Evolutionary conservation across 192 early-diverging fungal species (phyloP).

Genomic region (Coemansia sp.): DNA sequence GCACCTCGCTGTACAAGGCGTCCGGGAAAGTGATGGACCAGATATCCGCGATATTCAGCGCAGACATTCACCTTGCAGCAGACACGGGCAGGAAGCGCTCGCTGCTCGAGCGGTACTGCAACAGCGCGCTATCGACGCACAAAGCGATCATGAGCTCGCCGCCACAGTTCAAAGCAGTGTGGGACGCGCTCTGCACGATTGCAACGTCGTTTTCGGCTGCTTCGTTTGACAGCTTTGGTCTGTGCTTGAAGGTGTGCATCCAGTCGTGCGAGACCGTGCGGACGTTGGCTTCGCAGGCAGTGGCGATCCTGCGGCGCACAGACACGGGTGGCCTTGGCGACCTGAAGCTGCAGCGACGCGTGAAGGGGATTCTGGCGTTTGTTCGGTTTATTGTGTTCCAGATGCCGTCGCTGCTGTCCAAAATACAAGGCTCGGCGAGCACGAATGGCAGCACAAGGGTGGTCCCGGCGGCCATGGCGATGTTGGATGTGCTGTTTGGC

Average conservation of each 20-base stretch:
- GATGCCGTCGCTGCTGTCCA: slow-evolving; percentile 21
- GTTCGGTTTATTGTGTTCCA: slow-evolving; percentile 44
- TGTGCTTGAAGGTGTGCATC: slow-evolving; percentile 17
- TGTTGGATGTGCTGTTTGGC: slow-evolving; percentile 27
- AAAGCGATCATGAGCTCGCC: slow-evolving; percentile 18
- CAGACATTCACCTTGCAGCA: slow-evolving; percentile 10
- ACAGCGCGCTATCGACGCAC: slow-evolving; percentile 12
- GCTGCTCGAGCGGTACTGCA: slow-evolving; percentile 19
- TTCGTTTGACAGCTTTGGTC: slow-evolving; percentile 14
- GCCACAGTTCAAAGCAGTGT: slow-evolving; percentile 29
- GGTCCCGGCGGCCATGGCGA: slow-evolving; percentile 9
- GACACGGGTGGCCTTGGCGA: slow-evolving; percentile 4
- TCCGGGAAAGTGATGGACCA: slow-evolving; percentile 15
- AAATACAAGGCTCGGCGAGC: neutral
- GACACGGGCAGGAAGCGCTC: slow-evolving; percentile 28
- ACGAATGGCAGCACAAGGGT: neutral
- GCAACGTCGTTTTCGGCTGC: slow-evolving; percentile 12
- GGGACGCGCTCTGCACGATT: slow-evolving; percentile 29
- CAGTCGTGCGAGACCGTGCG: slow-evolving; percentile 27
- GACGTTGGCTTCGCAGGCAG: slow-evolving; percentile 9
- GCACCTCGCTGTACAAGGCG: slow-evolving; percentile 3
- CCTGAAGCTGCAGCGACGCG: slow-evolving; percentile 12
- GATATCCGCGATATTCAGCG: slow-evolving; percentile 16
- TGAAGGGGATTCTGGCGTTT: slow-evolving; percentile 24
- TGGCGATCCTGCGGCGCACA: neutral